These are phyloP conservation scores for Bipolaris sorokiniana DNA, from an alignment of 2,329 filamentous ascomycete genomes.

Conservation along the genomic window DNA sequence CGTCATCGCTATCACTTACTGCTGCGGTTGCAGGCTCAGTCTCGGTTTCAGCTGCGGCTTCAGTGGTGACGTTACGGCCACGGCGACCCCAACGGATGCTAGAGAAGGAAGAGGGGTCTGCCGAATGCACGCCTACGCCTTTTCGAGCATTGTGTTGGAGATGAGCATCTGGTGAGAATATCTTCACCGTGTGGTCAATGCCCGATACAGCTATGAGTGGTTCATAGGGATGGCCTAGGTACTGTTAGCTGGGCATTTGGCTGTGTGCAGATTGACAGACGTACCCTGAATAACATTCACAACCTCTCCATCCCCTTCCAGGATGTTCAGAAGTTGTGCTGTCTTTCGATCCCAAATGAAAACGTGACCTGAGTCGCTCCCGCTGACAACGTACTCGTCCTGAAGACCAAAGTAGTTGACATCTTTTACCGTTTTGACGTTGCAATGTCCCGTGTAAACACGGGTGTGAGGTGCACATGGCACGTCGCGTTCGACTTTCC, in stretches of 20 bases:
- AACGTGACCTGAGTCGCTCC: constrained; percentile 69
- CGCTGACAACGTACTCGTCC: constrained; percentile 72
- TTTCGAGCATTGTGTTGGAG: constrained; percentile 63
- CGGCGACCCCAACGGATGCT: constrained; percentile 43
- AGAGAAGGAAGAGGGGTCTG: constrained; percentile 51
- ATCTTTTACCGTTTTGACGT: constrained; percentile 71
- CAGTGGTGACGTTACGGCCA: constrained; percentile 18
- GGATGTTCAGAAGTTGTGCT: constrained; percentile 65
- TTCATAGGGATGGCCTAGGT: constrained; percentile 67
- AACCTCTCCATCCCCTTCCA: constrained; percentile 71
- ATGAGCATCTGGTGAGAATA: constrained; percentile 67
- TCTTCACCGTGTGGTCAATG: constrained; percentile 72
- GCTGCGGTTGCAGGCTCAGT: constrained; percentile 12
- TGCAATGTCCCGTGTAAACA: constrained; percentile 68
- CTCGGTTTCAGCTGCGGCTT: neutral
- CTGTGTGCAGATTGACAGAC: neutral
- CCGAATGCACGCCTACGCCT: constrained; percentile 63
- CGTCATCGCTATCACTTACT: constrained; percentile 42
- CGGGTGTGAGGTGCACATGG: constrained; percentile 64
- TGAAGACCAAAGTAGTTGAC: constrained; percentile 71
- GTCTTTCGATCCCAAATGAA: constrained; percentile 74
- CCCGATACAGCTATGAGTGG: constrained; percentile 70
- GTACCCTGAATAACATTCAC: constrained; percentile 71
- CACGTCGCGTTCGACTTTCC: constrained; percentile 60
- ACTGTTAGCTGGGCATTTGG: constrained; percentile 16